Conservation (phyloP, 1,284 basidiomycete species). For the Pseudozyma flocculosa region DNA sequence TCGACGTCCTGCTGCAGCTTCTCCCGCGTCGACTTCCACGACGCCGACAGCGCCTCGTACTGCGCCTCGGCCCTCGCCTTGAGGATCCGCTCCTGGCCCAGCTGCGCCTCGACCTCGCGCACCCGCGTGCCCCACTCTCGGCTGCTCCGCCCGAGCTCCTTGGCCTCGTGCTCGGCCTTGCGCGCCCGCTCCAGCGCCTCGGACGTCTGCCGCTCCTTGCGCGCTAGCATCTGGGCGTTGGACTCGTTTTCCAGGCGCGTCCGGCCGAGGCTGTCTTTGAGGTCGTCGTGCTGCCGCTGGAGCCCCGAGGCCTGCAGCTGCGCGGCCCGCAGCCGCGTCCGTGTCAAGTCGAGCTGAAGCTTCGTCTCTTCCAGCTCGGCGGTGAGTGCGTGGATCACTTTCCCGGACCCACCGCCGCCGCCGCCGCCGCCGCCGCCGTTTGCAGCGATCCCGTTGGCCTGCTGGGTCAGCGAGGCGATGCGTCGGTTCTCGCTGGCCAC, state of each 20-base stretch:
- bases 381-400: slow-evolving; percentile 40
- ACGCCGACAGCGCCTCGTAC: slow-evolving; percentile 30
- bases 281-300: slow-evolving; percentile 77
- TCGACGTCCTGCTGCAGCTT: slow-evolving; percentile 32
- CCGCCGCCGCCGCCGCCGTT: slow-evolving; percentile 2
- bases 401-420: slow-evolving; percentile 6
- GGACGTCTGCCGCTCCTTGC: slow-evolving; percentile 78
- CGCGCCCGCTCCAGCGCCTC: slow-evolving; percentile 62
- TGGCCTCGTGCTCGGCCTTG: slow-evolving; percentile 50
- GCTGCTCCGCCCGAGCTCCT: slow-evolving; percentile 44
- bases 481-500: slow-evolving; percentile 14
- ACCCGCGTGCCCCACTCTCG: slow-evolving; percentile 51
- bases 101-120: slow-evolving; percentile 40
- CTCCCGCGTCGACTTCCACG: slow-evolving; percentile 40
- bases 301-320: slow-evolving; percentile 71
- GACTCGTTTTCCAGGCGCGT: slow-evolving; percentile 79
- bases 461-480: slow-evolving; percentile 1
- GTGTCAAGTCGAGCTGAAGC: slow-evolving; percentile 72
- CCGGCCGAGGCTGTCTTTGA: slow-evolving; percentile 78
- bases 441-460: slow-evolving; percentile 5
- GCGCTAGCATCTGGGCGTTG: slow-evolving; percentile 76
- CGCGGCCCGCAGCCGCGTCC: slow-evolving; percentile 72
- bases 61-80: slow-evolving; percentile 29
- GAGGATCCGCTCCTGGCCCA: slow-evolving; percentile 39
- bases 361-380: slow-evolving; percentile 21